Evolutionary conservation across 163 green algal species (phyloP).

Genomic region (Chlamydomonas reinhardtii): DNA sequence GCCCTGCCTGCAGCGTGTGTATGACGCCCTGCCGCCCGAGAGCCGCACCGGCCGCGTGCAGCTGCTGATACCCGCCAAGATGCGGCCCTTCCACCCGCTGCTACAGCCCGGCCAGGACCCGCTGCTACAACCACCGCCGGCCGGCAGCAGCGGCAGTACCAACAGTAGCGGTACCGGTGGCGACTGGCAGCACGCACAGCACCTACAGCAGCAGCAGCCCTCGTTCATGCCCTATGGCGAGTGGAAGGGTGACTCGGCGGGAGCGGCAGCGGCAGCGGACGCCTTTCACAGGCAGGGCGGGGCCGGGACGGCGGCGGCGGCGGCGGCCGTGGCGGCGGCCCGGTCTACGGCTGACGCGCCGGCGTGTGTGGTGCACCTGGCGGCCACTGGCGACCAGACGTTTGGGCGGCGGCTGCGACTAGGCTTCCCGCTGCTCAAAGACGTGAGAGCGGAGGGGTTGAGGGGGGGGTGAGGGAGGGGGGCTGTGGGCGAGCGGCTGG

Average conservation of each 20-base stretch:
- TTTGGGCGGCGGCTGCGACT: slow-evolving; percentile 77
- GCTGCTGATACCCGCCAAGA: slow-evolving; percentile 68
- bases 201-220: neutral
- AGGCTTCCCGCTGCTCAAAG: slow-evolving; percentile 71
- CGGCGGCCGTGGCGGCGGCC: neutral
- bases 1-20: slow-evolving; percentile 70
- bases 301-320: neutral
- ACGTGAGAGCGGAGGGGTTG: slow-evolving; percentile 53
- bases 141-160: neutral
- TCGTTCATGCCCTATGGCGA: too few relatives aligned
- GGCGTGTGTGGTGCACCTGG: slow-evolving; percentile 81
- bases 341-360: neutral
- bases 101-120: neutral
- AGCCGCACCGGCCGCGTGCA: slow-evolving; percentile 72
- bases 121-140: neutral
- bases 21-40: slow-evolving; percentile 80
- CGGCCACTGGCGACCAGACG: slow-evolving; percentile 89
- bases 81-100: neutral
- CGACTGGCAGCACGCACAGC: too few relatives aligned
- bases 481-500: too few relatives aligned
- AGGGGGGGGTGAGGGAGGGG: too few relatives aligned
- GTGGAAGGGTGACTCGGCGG: too few relatives aligned
- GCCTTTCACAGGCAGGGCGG: neutral
- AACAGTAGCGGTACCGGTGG: too few relatives aligned
- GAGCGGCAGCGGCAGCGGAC: too few relatives aligned